Evolutionary conservation across 2,329 filamentous ascomycete species (phyloP).

Genomic region (Fusarium concolor): DNA sequence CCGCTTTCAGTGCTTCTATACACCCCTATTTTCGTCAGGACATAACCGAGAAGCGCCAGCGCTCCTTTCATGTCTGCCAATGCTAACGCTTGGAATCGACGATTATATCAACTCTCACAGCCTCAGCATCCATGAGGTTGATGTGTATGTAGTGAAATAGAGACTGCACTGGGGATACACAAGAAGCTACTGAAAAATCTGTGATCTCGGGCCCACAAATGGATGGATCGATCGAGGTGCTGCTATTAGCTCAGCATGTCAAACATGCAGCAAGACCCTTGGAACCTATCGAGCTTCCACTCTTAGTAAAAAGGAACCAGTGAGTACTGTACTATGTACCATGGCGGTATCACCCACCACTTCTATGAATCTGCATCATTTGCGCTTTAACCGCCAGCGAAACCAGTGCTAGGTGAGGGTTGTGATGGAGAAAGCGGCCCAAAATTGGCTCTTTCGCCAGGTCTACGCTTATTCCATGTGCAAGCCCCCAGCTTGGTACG

Average conservation of each 20-base stretch:
- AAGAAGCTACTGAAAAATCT: slow-evolving; percentile 1
- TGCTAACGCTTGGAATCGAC: neutral
- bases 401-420: neutral
- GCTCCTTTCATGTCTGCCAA: neutral
- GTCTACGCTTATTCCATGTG: too few species aligned
- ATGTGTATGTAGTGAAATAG: neutral
- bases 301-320: slow-evolving; percentile 30
- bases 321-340: too few species aligned
- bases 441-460: neutral
- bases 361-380: neutral
- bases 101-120: neutral
- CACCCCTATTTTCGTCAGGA: slow-evolving; percentile 19
- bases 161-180: neutral
- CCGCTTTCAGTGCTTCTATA: slow-evolving; percentile 31
- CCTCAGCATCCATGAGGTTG: neutral
- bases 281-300: slow-evolving; percentile 38
- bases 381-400: slow-evolving; percentile 10
- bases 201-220: slow-evolving; percentile 34
- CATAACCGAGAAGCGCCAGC: slow-evolving; percentile 5
- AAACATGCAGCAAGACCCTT: slow-evolving; percentile 42
- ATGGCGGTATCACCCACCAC: neutral
- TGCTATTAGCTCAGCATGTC: slow-evolving; percentile 38
- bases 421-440: neutral
- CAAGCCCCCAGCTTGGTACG: neutral
- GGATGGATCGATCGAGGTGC: slow-evolving; percentile 41